Conservation (phyloP, 2,329 filamentous ascomycete genomes). For the Fusarium nisikadoi region DNA sequence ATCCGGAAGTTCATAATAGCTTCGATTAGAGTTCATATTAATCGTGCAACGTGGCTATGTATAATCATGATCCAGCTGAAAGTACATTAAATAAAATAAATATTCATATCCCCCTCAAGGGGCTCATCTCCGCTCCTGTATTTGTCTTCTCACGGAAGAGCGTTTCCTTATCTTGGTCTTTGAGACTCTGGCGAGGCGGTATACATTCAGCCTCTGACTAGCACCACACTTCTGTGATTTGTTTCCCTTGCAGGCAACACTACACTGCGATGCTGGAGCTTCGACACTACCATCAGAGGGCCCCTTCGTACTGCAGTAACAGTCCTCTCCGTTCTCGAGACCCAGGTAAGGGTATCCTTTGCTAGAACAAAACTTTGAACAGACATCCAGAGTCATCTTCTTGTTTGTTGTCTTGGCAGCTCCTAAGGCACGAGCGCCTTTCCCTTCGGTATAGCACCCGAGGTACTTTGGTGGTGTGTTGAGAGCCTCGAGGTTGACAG, state of each 20-base stretch:
- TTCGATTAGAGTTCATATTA: not conserved
- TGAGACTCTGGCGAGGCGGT: slow-evolving; percentile 11
- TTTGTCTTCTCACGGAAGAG: not conserved
- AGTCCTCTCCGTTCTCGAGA: slow-evolving; percentile 30
- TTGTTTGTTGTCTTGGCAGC: slow-evolving; percentile 21
- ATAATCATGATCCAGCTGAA: not conserved
- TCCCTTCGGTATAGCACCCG: slow-evolving; percentile 37
- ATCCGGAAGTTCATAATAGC: not conserved
- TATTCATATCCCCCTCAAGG: not conserved
- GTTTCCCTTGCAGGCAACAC: slow-evolving; percentile 28
- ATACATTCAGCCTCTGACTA: slow-evolving; percentile 26
- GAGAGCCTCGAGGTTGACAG: not conserved
- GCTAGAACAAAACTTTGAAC: slow-evolving; percentile 26
- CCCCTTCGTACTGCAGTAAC: slow-evolving; percentile 31
- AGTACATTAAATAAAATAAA: not conserved
- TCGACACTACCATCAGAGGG: slow-evolving; percentile 31
- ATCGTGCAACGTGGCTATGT: not conserved
- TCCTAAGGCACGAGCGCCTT: slow-evolving; percentile 2
- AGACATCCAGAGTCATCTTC: slow-evolving; percentile 28
- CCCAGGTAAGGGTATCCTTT: slow-evolving; percentile 33
- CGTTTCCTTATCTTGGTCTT: slow-evolving; percentile 4
- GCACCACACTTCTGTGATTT: slow-evolving; percentile 29
- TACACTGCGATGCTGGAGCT: slow-evolving; percentile 17
- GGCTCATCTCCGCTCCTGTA: not conserved
- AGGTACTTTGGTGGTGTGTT: slow-evolving; percentile 6